Evolutionary conservation across 2,329 filamentous ascomycete genomes (phyloP), one percentile per base, ranked within the genome.

Genomic region (Myriangium duriaei): DNA sequence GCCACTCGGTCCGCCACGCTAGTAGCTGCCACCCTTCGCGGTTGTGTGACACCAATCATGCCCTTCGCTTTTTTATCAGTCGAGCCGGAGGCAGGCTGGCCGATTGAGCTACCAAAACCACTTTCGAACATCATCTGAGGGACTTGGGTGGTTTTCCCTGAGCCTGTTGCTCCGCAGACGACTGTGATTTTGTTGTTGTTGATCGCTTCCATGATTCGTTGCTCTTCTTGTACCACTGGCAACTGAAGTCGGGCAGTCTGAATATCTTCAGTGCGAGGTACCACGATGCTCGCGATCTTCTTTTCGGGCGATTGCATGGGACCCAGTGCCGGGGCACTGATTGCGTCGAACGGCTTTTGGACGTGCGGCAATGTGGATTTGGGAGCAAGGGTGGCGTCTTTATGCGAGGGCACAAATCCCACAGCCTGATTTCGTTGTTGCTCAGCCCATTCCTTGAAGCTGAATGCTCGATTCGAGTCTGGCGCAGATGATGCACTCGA

Each of bases 171-270:
- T 59, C 91, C 91, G 62, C 88, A 95, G 5, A 98, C 76, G 9
- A 98, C 81, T 1, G 95, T 82, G 3, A 85, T 77, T 37, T 88
- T 74, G 55, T 95, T 81, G 54, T 88, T 88, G 59, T 95, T 81
- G 34, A 98, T 85, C 1, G 87, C 86, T 60, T 98, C 91, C 87
- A 98, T 96, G 18, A 98, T 87, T 51, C 81, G 86, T 55, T 98
- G 91, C 58, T 98, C 91, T 57, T 96, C 87, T 2, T 83, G 83
- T 2, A 96, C 85, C 1, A 98, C 83, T 0, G 91, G 91, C 11
- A 98, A 69, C 40, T 81, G 75, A 32, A 92, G 59, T 10, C 91
- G 76, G 9, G 79, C 74, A 33, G 79, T 72, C 55, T 95, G 84
- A 14, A 96, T 81, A 12, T 81, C 78, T 4, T 76, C 63, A 0